Base-by-base conservation (phyloP, 2,329 filamentous ascomycete genomes). In the Periconia macrospinosa region DNA sequence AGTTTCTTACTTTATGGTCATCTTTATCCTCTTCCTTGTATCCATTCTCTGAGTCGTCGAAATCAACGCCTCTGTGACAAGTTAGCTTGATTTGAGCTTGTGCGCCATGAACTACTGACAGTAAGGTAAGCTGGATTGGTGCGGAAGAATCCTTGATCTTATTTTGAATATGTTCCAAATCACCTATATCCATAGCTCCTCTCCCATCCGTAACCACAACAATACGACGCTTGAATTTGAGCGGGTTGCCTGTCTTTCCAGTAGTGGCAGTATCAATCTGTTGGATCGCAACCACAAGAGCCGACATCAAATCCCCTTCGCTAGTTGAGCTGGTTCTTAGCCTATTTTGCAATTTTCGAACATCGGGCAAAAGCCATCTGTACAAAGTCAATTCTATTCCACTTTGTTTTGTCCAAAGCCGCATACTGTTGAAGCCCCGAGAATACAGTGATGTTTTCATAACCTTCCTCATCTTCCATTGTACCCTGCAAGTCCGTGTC, bases 11-110 rank as follows among this genome's bases (percentile, higher is more conserved):
- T 81, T 97, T 97, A 48, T 74, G 70, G 0, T 71, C 60, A 17
- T 87, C 77, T 70, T 99, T 99, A 59, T 89, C 84, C 71, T 97
- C 92, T 75, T 97, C 93, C 72, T 96, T 96, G 69, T 91, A 90
- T 41, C 92, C 92, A 68, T 88, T 96, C 2, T 96, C 92, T 1
- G 85, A 71, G 70, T 97, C 92, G 69, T 99, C 92, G 73, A 99
- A 97, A 71, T 99, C 94, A 17, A 96, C 85, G 14, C 94, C 94
- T 50, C 89, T 92, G 53, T 42, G 19, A 30, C 30, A 19, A 53
- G 73, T 71, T 57, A 69, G 61, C n/a, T 20, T 27, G 13, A 20
- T 27, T 15, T 45, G n/a, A 2, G 18, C 18, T 23, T n/a, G 33
- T 15, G 20, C 3, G 33, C 8, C 14, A 19, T 11, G 40, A 14